These are phyloP conservation scores for Talaromyces amestolkiae DNA, from an alignment of 2,329 filamentous ascomycete genomes.

Conservation along the genomic window DNA sequence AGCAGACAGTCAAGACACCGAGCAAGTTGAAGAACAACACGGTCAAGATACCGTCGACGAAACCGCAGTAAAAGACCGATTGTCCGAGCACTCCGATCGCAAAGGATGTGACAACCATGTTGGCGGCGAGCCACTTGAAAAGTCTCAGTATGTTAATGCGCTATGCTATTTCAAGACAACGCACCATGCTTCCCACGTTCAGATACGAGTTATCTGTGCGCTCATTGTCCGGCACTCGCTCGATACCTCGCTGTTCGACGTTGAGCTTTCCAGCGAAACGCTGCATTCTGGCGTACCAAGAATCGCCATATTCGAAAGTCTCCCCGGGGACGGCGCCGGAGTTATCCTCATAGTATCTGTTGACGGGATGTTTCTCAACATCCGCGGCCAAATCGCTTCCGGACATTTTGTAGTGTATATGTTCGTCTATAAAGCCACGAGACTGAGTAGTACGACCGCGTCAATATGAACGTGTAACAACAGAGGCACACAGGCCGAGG, in stretches of 20 bases:
- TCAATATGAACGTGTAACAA: neutral
- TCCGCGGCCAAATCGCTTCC: slow-evolving; percentile 22
- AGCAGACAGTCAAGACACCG: slow-evolving; percentile 13
- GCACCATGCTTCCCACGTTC: slow-evolving; percentile 70
- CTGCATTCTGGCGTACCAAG: slow-evolving; percentile 58
- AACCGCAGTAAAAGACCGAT: slow-evolving; percentile 68
- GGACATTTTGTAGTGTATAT: neutral
- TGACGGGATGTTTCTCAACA: slow-evolving; percentile 35
- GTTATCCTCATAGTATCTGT: slow-evolving; percentile 32
- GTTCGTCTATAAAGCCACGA: neutral
- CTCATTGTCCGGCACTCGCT: slow-evolving; percentile 69
- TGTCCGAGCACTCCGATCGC: slow-evolving; percentile 70
- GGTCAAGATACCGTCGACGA: slow-evolving; percentile 68
- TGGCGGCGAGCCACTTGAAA: slow-evolving; percentile 69
- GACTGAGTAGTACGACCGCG: neutral
- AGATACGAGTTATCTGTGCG: slow-evolving; percentile 62
- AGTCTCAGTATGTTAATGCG: slow-evolving; percentile 13
- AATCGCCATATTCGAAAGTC: slow-evolving; percentile 57
- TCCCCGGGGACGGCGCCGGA: slow-evolving; percentile 57
- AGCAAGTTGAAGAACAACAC: slow-evolving; percentile 68
- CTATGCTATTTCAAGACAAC: slow-evolving; percentile 28
- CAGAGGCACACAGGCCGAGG: neutral
- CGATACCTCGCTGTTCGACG: slow-evolving; percentile 72
- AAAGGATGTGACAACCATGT: slow-evolving; percentile 74
- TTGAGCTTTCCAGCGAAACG: slow-evolving; percentile 63